Evolutionary conservation across 805 yeast species (phyloP).

Genomic region (Dipodascus albidus): DNA sequence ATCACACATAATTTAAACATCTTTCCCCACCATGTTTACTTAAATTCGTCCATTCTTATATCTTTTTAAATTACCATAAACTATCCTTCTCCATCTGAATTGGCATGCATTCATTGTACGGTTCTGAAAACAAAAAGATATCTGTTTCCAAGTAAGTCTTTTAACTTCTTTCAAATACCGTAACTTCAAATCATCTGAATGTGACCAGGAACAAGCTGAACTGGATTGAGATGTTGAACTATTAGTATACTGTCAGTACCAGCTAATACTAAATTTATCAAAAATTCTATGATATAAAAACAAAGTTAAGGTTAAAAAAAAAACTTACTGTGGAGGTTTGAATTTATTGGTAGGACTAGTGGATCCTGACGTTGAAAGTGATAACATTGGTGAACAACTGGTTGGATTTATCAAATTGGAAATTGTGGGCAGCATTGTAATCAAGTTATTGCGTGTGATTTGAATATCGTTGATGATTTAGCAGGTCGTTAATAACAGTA

Average conservation of each 20-base stretch:
- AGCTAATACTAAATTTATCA: background rate
- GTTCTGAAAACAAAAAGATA: constrained; percentile 63
- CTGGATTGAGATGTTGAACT: constrained; percentile 1
- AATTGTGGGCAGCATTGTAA: background rate
- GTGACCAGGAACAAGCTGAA: constrained; percentile 61
- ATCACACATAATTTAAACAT: background rate
- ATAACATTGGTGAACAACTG: background rate
- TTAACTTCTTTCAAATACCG: constrained; percentile 72
- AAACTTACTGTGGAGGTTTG: background rate
- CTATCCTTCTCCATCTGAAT: constrained; percentile 74
- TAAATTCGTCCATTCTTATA: constrained; percentile 7
- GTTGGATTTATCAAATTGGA: background rate
- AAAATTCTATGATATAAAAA: background rate
- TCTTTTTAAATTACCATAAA: constrained; percentile 31
- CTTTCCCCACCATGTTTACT: background rate
- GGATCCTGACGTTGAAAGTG: background rate
- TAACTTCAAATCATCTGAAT: constrained; percentile 59
- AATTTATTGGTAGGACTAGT: background rate
- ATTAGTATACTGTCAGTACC: background rate
- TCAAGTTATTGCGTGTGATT: no score
- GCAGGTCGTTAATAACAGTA: no score
- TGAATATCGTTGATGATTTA: no score
- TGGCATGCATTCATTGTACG: constrained; percentile 86
- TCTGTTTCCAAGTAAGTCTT: constrained; percentile 83
- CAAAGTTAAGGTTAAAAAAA: background rate